Base-by-base conservation (phyloP, 495 filamentous ascomycete genomes). In the Xylaria cubensis region DNA sequence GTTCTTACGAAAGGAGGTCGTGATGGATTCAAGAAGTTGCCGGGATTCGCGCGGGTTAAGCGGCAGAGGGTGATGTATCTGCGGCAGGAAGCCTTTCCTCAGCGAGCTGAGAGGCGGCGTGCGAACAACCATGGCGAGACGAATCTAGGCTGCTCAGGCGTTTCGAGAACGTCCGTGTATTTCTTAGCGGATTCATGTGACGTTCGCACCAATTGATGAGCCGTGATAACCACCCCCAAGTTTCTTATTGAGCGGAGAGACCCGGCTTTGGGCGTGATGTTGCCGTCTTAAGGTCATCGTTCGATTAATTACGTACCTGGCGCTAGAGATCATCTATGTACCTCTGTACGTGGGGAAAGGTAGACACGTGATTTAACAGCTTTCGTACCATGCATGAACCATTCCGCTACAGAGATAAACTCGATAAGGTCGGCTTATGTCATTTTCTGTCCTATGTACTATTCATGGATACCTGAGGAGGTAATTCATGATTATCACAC, bases 1-100 rank as follows among this genome's bases (percentile, higher is more conserved):
- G 44, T 92, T 90, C 48, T 86, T 82, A 67, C 91, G 89, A 80
- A 97, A 97, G n/a, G 92, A 94, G 5, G 85, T 83, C 21, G 91
- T 94, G 71, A 97, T 87, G 67, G 87, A 84, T 34, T 87, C 84
- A 67, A 94, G 89, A 2, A 97, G 84, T 72, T 90, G 87, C 73
- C 90, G 84, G 39, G 91, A 90, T 73, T 94, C 89, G 74, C 86
- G 88, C 8, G 82, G 82, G 62, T 83, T 88, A 26, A 93, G 83
- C 3, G 92, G 91, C 3, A 93, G 84, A 24, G 92, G 92, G 21
- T 88, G 90, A 75, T 95, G 91, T 58, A 95, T 86, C 74, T 89
- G 90, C 3, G 87, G 80, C 26, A 79, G 68, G 58, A 86, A 84
- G 73, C 90, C 64, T 78, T 75, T 76, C 73, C 82, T 88, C 71